Conservation (phyloP, 2,329 filamentous ascomycete species). For the Monosporascus sp. region DNA sequence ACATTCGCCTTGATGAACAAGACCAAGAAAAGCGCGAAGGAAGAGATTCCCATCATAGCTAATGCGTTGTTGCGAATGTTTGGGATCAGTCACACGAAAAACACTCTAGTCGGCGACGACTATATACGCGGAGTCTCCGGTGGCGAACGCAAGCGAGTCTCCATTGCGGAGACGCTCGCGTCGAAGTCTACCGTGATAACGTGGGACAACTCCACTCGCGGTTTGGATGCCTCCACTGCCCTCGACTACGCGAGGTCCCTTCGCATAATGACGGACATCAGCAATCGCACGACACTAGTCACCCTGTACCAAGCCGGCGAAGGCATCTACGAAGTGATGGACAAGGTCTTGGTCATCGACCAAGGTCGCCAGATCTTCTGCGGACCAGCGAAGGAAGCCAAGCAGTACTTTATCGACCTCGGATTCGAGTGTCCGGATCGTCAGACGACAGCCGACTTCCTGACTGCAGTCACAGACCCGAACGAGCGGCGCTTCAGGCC, state of each 20-base stretch:
- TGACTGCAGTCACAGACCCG: constrained; percentile 71
- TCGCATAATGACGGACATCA: constrained; percentile 70
- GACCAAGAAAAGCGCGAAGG: constrained; percentile 60
- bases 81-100: constrained; percentile 68
- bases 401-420: constrained; percentile 59
- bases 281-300: constrained; percentile 49
- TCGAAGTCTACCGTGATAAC: constrained; percentile 68
- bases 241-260: constrained; percentile 70
- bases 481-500: constrained; percentile 63
- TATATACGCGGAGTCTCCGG: constrained; percentile 68
- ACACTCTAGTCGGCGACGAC: constrained; percentile 72
- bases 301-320: constrained; percentile 40
- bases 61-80: constrained; percentile 72
- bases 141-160: constrained; percentile 75
- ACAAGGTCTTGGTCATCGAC: constrained; percentile 76
- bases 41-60: constrained; percentile 63
- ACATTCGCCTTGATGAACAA: constrained; percentile 72
- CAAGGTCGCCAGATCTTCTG: constrained; percentile 59
- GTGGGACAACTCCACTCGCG: constrained; percentile 77
- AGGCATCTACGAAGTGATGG: constrained; percentile 51
- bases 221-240: constrained; percentile 74
- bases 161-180: constrained; percentile 71
- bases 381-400: constrained; percentile 56
- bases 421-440: constrained; percentile 56
- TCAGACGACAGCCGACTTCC: constrained; percentile 71